These are phyloP conservation scores for Westerdykella sp. DNA, from an alignment of 2,329 filamentous ascomycete species.

Conservation along the genomic window DNA sequence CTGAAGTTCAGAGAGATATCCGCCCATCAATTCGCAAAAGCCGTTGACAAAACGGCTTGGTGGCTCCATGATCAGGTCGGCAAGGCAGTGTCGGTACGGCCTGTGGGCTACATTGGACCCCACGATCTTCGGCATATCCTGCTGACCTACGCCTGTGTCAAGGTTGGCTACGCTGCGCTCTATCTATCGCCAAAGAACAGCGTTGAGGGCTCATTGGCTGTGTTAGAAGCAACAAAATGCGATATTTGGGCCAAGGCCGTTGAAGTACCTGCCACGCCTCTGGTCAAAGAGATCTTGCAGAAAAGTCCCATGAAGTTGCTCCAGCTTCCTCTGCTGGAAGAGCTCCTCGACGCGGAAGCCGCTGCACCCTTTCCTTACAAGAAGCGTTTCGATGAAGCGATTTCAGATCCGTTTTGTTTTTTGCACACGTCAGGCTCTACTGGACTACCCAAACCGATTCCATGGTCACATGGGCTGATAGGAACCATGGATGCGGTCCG, in stretches of 20 bases:
- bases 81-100: no score
- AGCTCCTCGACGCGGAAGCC: conserved; percentile 10
- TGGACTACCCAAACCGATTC: no score
- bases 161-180: conserved; percentile 1
- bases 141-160: no score
- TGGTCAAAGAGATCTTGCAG: conserved; percentile 9
- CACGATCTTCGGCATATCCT: no score
- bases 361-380: conserved; percentile 9
- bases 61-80: no score
- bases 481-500: no score
- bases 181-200: conserved; percentile 19
- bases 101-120: no score
- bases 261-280: conserved; percentile 3
- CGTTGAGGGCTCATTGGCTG: conserved; percentile 14
- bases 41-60: no score
- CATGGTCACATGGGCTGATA: no score
- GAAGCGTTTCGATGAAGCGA: conserved; percentile 17
- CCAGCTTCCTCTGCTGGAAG: conserved; percentile 10
- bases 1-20: no score
- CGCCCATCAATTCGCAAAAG: no score
- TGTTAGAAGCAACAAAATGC: conserved; percentile 15
- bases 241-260: conserved; percentile 11
- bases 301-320: conserved; percentile 9
- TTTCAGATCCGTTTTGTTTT: conserved; percentile 20
- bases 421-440: conserved; percentile 24